Evolutionary conservation across 2,329 filamentous ascomycete genomes (phyloP).

Genomic region (Colletotrichum sp.): DNA sequence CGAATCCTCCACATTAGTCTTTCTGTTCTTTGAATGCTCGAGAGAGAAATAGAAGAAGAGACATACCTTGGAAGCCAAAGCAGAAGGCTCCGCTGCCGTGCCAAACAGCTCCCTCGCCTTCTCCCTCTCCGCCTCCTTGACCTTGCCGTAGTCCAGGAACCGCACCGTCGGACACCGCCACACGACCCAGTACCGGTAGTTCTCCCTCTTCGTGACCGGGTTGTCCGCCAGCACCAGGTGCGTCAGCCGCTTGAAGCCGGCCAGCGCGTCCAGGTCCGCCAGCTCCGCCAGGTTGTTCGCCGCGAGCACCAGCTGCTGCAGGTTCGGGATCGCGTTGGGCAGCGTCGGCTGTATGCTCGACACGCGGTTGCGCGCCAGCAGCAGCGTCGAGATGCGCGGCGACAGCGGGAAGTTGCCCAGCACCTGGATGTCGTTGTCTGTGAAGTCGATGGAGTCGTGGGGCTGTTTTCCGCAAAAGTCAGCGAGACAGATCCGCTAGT

Average conservation of each 20-base stretch:
- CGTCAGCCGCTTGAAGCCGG: constrained; percentile 70
- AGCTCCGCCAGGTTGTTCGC: constrained; percentile 84
- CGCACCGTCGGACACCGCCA: constrained; percentile 85
- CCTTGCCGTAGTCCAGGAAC: constrained; percentile 92
- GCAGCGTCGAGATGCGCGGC: constrained; percentile 83
- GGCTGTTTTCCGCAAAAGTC: constrained; percentile 57
- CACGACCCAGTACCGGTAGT: constrained; percentile 92
- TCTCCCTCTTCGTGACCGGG: constrained; percentile 90
- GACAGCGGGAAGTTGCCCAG: constrained; percentile 93
- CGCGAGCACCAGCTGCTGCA: constrained; percentile 82
- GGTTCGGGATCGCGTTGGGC: constrained; percentile 77
- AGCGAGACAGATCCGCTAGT: constrained; percentile 1
- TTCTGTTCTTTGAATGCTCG: neutral
- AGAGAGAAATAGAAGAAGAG: neutral
- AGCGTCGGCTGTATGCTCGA: constrained; percentile 79
- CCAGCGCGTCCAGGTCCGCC: constrained; percentile 84
- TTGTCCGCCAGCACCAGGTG: constrained; percentile 87
- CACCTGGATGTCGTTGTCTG: constrained; percentile 93
- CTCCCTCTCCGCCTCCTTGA: constrained; percentile 83
- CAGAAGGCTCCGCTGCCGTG: constrained; percentile 76
- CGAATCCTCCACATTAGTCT: neutral
- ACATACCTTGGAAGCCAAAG: constrained; percentile 73
- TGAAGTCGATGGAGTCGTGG: constrained; percentile 97
- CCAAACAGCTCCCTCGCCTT: constrained; percentile 85
- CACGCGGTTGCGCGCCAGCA: constrained; percentile 90